Percentiles rank a stretch among this genome's conserved stretches.
Conservation (phyloP, 441 rosid genomes). For the Melastoma candidum region DNA sequence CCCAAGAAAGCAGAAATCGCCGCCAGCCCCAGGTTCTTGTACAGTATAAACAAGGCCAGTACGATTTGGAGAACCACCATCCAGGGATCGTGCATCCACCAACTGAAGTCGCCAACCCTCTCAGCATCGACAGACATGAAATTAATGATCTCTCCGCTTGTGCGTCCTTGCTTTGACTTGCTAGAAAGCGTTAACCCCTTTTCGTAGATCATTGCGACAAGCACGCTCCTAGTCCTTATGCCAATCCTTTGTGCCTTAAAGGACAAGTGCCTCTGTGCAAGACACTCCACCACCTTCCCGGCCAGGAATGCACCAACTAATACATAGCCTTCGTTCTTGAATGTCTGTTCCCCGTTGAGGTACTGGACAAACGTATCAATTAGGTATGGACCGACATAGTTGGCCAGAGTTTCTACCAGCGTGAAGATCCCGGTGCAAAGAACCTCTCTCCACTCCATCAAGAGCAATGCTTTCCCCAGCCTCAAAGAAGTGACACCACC, state of each 20-base stretch:
- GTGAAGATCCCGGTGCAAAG: constrained; percentile 38
- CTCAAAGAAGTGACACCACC: constrained; percentile 34
- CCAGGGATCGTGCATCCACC: constrained; percentile 52
- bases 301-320: constrained; percentile 36
- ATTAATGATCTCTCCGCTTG: constrained; percentile 58
- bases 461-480: constrained; percentile 52
- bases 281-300: constrained; percentile 45
- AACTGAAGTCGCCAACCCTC: constrained; percentile 37
- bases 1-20: constrained; percentile 35
- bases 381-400: constrained; percentile 76
- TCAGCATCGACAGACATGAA: constrained; percentile 61
- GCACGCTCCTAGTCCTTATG: constrained; percentile 30
- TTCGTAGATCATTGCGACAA: constrained; percentile 36
- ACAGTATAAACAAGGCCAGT: constrained; percentile 43
- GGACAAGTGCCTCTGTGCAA: constrained; percentile 33
- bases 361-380: constrained; percentile 70
- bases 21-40: constrained; percentile 47
- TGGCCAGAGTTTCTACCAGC: constrained; percentile 32
- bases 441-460: constrained; percentile 54
- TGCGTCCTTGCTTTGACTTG: constrained; percentile 40
- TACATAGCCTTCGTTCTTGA: constrained; percentile 34
- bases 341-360: constrained; percentile 43
- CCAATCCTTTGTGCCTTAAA: constrained; percentile 41
- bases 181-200: constrained; percentile 47
- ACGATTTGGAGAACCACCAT: constrained; percentile 31